Evolutionary conservation across 2,329 filamentous ascomycete species (phyloP).

Genomic region (Colletotrichum simmondsii): DNA sequence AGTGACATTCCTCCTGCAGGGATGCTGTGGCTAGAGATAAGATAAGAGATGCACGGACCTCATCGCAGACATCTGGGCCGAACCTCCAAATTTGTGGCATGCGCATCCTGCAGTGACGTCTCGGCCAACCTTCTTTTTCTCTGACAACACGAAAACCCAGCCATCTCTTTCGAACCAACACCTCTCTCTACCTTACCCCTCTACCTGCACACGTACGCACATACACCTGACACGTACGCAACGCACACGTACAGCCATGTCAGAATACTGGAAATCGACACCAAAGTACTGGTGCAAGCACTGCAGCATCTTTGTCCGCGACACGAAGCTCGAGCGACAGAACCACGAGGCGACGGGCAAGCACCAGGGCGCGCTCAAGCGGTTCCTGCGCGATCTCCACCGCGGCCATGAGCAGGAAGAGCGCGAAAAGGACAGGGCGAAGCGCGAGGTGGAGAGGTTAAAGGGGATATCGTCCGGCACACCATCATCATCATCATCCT

Average conservation of each 20-base stretch:
- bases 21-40: neutral
- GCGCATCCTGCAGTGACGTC: slow-evolving; percentile 7
- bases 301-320: slow-evolving; percentile 89
- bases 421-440: slow-evolving; percentile 84
- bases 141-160: neutral
- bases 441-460: slow-evolving; percentile 85
- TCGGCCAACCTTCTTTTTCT: neutral
- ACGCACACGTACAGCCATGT: slow-evolving; percentile 65
- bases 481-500: slow-evolving; percentile 39
- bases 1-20: neutral
- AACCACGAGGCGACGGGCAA: slow-evolving; percentile 90
- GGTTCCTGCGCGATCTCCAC: slow-evolving; percentile 89
- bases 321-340: slow-evolving; percentile 88
- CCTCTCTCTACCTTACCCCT: no score
- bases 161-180: neutral
- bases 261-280: slow-evolving; percentile 99
- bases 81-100: slow-evolving; percentile 17
- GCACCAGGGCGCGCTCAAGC: slow-evolving; percentile 88
- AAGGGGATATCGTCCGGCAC: slow-evolving; percentile 76
- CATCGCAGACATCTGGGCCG: neutral
- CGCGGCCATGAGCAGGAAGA: slow-evolving; percentile 83
- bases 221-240: neutral
- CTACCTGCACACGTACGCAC: neutral
- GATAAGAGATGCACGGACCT: neutral
- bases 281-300: slow-evolving; percentile 99